Evolutionary conservation across 2,329 filamentous ascomycete genomes (phyloP), one percentile per base, ranked within the genome.

Genomic region (Lasiodiplodia citricola): DNA sequence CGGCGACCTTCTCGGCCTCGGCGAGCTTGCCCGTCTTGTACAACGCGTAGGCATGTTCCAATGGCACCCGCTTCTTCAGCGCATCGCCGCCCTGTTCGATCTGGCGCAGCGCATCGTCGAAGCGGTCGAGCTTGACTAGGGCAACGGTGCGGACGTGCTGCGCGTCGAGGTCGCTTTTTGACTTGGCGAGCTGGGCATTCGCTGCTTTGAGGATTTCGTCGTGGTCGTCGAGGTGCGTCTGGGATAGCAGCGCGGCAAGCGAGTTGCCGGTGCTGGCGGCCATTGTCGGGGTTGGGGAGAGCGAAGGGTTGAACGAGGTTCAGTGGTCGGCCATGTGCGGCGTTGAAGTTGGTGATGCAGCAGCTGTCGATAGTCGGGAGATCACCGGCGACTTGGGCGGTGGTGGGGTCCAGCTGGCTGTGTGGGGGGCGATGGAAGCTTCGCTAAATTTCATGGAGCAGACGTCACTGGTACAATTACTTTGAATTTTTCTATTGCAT

Each of bases 41-140:
- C 23, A 94, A 85, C n/a, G 91, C 90, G 82, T 96, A 96, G 2
- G 91, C 88, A 77, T 90, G 90, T 79, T 94, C 92, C 54, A 94
- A 84, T 18, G 81, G 75, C 72, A 90, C 92, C 68, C 81, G 80
- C 50, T 86, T 82, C 76, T 90, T 87, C 68, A 94, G 81, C 71
- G 82, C 83, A 69, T 87, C 83, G 60, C 89, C 88, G 21, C 85
- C 88, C 44, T 89, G 87, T 70, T 89, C 87, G 69, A 95, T 86
- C 67, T 88, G 86, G 69, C 88, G 88, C 58, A 93, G 83, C 56
- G 91, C 92, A 78, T 96, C 92, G 68, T 92, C 88, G 79, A 91
- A 96, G 69, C 92, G 91, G 80, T 96, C 93, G 73, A 96, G 87
- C 78, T 94, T 93, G 71, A 96, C 84, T 23, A 96, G 86, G 25